Evolutionary conservation across 1,284 basidiomycete genomes (phyloP), one percentile per base, ranked within the genome.

Genomic region (Albatrellus sp.): DNA sequence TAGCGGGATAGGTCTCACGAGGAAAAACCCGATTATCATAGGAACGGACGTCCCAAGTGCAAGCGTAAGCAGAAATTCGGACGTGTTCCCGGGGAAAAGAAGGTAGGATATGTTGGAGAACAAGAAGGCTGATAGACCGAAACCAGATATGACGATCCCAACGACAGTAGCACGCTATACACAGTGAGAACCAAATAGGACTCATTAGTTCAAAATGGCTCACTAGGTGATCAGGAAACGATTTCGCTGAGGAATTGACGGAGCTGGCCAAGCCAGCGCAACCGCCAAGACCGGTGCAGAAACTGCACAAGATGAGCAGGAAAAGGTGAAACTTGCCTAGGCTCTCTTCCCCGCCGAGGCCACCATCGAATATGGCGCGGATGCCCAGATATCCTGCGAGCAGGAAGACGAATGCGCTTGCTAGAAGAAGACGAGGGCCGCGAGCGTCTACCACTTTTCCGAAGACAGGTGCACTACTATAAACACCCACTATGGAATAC

Each of bases 81-180:
- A 77, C 0, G 81, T 85, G 52, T 87, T 69, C 0, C 82, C 86
- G 0, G 80, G 76, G 50, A 77, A 90, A 24, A 80, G 53, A 0
- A 67, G 51, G 46, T 85, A 77, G 0, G 81, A 76, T 14, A 87
- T 57, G 0, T 74, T 69, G 17, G 80, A 80, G 62, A 90, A 90
- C 47, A 82, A 66, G 62, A 90, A 89, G 0, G 87, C 88, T 7
- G 83, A 87, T 5, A 90, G 69, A 0, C 88, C 88, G 48, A 88
- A 89, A n/a, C 84, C 88, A 0, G 84, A 84, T 13, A 88, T 64
- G 16, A 90, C 85, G 12, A 85, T 14, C n/a, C 13, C 39, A 5
- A 40, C 39, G n/a, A 30, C 39, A 2, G 39, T 40, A n/a, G 39
- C 39, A 12, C 39, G 39, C 39, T 38, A 24, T 20, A 38, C 5